Evolutionary conservation across 306 rosid genomes (phyloP), one percentile per base, ranked within the genome.

Genomic region (Senna siamea): DNA sequence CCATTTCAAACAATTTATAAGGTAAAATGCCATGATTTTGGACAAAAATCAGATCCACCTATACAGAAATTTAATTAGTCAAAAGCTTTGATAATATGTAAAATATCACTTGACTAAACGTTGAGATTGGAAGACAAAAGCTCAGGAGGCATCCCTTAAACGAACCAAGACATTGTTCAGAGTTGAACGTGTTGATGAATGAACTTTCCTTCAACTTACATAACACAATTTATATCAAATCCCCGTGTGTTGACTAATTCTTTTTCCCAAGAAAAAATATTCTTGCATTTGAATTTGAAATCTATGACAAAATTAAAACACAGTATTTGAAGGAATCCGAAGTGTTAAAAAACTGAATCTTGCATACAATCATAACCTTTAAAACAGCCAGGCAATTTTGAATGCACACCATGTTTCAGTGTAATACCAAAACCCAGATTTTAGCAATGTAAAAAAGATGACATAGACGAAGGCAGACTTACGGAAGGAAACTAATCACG

Each of bases 401-500:
- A 54, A 55, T 69, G 67, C 60, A 30, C 58, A 64, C 51, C 26
- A 40, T 59, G 47, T 66, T 58, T 70, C 68, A 66, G 47, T 72
- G 35, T 48, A 76, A 64, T 18, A 71, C 59, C 51, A 72, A 67
- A 72, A 71, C 28, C 34, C 12, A 37, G 60, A 41, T 50, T 61
- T 52, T 70, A 38, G 61, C 66, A 72, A 63, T 37, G 44, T 62
- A 69, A 37, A 69, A 70, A 34, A 79, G 17, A 22, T 43, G 44
- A 47, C 37, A 50, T 6, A 15, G 37, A 32, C 46, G 28, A 41
- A 74, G 66, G 64, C 56, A 32, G 61, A 67, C 68, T 52, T 20
- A 9, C 53, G 58, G 73, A 62, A 57, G 37, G 68, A 72, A 82
- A 51, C 38, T n/a, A 51, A 22, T 70, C 35, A 9, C 62, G 71